Evolutionary conservation across 2,329 filamentous ascomycete species (phyloP), one percentile per base, ranked within the genome.

Genomic region (Epichloe brachyelytri): DNA sequence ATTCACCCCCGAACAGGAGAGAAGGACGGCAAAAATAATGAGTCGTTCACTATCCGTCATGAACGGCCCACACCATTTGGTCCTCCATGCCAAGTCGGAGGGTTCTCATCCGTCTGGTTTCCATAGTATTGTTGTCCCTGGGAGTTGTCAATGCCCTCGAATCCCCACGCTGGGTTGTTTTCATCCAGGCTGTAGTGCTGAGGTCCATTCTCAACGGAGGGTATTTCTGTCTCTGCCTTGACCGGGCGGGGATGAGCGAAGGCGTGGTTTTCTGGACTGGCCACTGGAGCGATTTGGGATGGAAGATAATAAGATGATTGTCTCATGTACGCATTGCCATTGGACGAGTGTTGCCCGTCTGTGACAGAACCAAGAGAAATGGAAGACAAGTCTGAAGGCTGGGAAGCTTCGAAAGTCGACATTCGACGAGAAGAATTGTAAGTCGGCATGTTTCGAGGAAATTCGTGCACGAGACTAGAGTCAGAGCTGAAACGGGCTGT

Each of bases 391-490:
- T 56, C 57, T 10, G 57, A 41, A 14, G 53, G 36, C n/a, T 53
- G 53, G 3, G 52, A 10, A 12, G 49, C 45, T 5, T 61, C 59
- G 26, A 58, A 59, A 5, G 54, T 47, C 26, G 59, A 60, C 38
- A 55, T 54, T 15, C 57, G 55, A 50, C 56, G 46, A 10, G 54
- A 52, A 11, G 54, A 12, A 39, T 53, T 53, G 7, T 59, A 46
- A n/a, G 54, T 44, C 5, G 58, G 57, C 59, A 61, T 60, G 19
- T 60, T 56, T 44, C 59, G 56, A 10, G 59, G 60, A 37, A 58
- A 60, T 17, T 60, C 59, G 41, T 56, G 53, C 6, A 51, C 53
- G 14, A 60, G 54, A 20, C 50, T 51, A 34, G 55, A 39, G 10
- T 53, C 53, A 7, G 59, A 50, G 6, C 54, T 45, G 49, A 53